phyloP scores from a whole-genome alignment of 202 grass and related monocot genomes.

The Hordeum pubiflorum region DNA sequence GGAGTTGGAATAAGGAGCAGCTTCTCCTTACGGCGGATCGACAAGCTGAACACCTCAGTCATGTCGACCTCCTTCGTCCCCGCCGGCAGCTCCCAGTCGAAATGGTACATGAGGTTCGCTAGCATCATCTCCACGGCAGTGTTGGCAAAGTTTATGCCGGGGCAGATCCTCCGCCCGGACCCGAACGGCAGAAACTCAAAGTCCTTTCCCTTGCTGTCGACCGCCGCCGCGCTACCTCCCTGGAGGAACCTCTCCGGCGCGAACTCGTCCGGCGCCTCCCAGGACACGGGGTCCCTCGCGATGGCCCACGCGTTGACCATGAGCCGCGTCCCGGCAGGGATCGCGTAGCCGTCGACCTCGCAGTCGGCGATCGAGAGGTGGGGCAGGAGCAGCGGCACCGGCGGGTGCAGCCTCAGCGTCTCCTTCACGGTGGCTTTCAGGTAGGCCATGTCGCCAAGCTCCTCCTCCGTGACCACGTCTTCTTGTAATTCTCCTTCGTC shows the following conservation, averaged over 20 bases:
- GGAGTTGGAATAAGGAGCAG: background rate
- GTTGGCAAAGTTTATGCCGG: background rate
- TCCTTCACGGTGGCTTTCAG: background rate
- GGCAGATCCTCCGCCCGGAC: background rate
- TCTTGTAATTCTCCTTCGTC: background rate
- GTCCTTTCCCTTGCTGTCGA: background rate
- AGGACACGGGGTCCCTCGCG: background rate
- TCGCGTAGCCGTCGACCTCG: background rate
- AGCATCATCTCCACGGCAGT: background rate
- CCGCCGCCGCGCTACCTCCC: background rate
- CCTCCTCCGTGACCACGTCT: background rate
- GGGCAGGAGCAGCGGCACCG: background rate
- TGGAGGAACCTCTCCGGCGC: background rate
- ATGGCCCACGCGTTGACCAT: slow-evolving; percentile 1
- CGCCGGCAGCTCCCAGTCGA: background rate
- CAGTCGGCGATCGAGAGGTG: background rate
- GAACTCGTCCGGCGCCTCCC: background rate
- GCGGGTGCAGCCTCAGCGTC: background rate
- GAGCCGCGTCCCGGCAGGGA: background rate
- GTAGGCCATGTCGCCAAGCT: background rate
- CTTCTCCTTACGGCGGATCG: background rate
- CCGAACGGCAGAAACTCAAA: background rate
- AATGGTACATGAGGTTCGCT: background rate
- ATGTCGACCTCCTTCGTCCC: background rate
- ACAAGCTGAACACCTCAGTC: background rate